Base-by-base conservation (phyloP, 192 early-diverging fungal species). In the Spizellomyces sp. region DNA sequence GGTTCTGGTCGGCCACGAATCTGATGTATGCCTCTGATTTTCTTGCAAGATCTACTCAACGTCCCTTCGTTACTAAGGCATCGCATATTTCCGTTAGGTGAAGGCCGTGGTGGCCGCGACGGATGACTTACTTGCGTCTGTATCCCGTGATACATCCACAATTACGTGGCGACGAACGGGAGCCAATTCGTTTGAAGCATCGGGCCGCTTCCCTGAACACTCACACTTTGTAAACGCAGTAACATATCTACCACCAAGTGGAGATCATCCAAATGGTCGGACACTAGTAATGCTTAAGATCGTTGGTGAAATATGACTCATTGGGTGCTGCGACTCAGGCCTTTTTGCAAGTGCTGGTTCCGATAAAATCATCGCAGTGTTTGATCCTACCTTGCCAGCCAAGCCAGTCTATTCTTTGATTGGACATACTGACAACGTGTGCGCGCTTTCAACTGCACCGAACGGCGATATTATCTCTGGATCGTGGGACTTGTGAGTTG, bases 401-500 rank as follows among this genome's bases (percentile, higher is more conserved):
- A 75, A 85, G 17, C 90, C 94, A 5, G 45, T 92, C 0, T 86
- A 76, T 52, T 86, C 83, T 15, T 81, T 99, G 45, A 70, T 83
- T 4, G 96, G 96, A 3, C 98, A 99, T 73, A 81, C 84, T 0
- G 93, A 92, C 36, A 97, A 93, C 67, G 90, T 99, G 7, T 95
- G 94, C 72, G 83, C 90, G 0, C 79, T 99, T 21, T 86, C 80
- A 8, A 82, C 86, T 3, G 83, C 89, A 4, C 69, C 79, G 0
- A 80, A 84, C 22, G 89, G 86, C 15, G 78, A 86, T 19, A 55
- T 99, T 19, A 87, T 98, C 17, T 96, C 95, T 21, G 98, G 96
- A n/a, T 96, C 94, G 7, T 98, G 96, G 98, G 98, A 99, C 84
- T 90, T 88, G 92, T 95, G 77, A 70, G 79, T 36, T 36, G 27